Evolutionary conservation across 192 early-diverging fungal genomes (phyloP).

Genomic region (Martensiomyces pterosporus): DNA sequence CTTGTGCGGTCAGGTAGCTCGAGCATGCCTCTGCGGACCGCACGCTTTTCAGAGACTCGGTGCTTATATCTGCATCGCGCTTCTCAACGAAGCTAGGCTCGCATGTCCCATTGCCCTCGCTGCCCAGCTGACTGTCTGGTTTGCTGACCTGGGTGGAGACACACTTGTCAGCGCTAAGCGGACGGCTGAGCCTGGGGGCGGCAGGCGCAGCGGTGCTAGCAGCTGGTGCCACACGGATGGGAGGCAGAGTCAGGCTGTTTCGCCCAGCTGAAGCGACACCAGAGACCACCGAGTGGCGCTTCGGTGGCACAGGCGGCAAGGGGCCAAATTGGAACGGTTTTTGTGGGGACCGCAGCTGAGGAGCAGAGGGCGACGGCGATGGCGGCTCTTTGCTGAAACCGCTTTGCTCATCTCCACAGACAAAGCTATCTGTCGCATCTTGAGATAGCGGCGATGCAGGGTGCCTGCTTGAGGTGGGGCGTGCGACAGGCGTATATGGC

Average conservation of each 20-base stretch:
- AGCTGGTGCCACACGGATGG: neutral
- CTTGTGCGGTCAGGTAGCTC: too few relatives aligned
- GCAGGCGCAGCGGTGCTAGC: neutral
- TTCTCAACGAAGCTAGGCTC: too few relatives aligned
- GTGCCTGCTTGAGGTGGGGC: neutral
- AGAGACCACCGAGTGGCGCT: neutral
- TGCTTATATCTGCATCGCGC: too few relatives aligned
- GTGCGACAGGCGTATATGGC: conserved; percentile 16
- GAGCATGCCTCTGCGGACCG: too few relatives aligned
- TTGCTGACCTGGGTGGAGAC: neutral
- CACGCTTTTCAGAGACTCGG: too few relatives aligned
- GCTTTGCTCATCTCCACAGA: too few relatives aligned
- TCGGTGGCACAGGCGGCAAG: conserved; percentile 7
- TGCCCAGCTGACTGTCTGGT: too few relatives aligned
- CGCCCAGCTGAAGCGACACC: neutral
- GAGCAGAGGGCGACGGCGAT: neutral
- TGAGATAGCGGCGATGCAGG: neutral
- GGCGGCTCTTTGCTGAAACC: neutral
- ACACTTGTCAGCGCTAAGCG: neutral
- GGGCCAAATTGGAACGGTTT: conserved; percentile 16
- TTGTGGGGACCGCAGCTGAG: neutral
- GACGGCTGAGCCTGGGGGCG: neutral
- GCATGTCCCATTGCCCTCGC: too few relatives aligned
- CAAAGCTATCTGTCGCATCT: too few relatives aligned
- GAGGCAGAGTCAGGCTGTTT: neutral